phyloP scores from a whole-genome alignment of 2,329 filamentous ascomycete species.

The Trichoderma koningii region DNA sequence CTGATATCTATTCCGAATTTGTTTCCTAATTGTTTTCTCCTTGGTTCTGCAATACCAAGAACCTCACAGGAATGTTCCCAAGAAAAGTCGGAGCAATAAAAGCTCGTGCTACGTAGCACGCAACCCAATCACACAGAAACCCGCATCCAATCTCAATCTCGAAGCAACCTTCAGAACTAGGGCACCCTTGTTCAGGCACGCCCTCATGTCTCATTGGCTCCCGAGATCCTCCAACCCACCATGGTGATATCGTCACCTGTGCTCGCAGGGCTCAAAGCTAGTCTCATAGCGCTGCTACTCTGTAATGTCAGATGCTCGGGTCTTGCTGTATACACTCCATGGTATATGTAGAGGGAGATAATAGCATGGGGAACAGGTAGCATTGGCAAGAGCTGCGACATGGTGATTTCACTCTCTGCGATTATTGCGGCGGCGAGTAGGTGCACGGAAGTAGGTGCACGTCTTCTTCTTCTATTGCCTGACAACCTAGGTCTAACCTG shows the following conservation, averaged over 20 bases:
- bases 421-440: neutral
- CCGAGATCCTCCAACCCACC: neutral
- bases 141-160: constrained; percentile 21
- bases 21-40: no score
- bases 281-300: neutral
- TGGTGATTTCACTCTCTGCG: neutral
- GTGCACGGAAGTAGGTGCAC: neutral
- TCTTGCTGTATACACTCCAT: no score
- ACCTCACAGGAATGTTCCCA: neutral
- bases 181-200: neutral
- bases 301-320: neutral
- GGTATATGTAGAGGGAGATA: no score
- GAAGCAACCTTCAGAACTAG: neutral
- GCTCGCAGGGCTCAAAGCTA: neutral
- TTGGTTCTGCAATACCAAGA: neutral
- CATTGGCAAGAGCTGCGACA: neutral
- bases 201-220: neutral
- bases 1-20: no score
- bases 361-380: neutral
- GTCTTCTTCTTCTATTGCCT: neutral
- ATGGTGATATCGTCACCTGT: neutral
- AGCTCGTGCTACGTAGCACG: neutral
- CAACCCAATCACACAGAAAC: neutral
- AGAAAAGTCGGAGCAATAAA: neutral
- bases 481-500: neutral